Evolutionary conservation across 2,329 filamentous ascomycete genomes (phyloP).

Genomic region (Coleophoma eucalyptorum): DNA sequence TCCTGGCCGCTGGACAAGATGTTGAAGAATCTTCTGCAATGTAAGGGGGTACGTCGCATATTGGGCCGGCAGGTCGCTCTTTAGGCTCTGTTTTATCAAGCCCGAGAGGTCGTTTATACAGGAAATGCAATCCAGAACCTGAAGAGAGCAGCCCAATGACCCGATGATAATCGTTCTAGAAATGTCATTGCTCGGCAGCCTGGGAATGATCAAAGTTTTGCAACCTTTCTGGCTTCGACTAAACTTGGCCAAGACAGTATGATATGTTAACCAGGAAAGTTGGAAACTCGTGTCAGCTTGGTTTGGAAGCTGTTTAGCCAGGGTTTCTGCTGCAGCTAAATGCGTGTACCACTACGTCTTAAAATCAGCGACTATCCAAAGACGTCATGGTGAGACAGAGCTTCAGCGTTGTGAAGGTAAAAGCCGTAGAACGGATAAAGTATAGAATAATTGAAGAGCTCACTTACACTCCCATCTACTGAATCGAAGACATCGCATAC

Average conservation of each 20-base stretch:
- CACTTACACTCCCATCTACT: slow-evolving; percentile 29
- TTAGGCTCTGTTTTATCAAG: slow-evolving; percentile 6
- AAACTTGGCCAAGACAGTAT: slow-evolving; percentile 41
- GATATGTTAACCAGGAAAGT: slow-evolving; percentile 43
- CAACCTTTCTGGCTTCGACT: slow-evolving; percentile 28
- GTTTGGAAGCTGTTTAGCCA: slow-evolving; percentile 2
- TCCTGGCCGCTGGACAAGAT: slow-evolving; percentile 17
- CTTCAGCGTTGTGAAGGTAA: no score
- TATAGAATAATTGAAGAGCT: no score
- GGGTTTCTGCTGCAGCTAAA: slow-evolving; percentile 30
- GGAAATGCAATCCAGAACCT: slow-evolving; percentile 40
- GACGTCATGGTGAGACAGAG: no score
- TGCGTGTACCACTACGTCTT: slow-evolving; percentile 37
- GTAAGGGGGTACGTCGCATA: slow-evolving; percentile 11
- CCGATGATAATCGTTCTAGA: slow-evolving; percentile 32
- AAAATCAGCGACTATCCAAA: no score
- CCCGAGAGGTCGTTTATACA: slow-evolving; percentile 30
- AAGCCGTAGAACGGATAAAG: no score
- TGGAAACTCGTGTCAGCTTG: slow-evolving; percentile 31
- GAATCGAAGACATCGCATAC: slow-evolving; percentile 48
- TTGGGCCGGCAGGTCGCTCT: slow-evolving; percentile 7
- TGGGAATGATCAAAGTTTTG: no score
- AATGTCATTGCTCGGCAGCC: neutral
- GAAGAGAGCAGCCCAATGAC: slow-evolving; percentile 41
- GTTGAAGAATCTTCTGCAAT: slow-evolving; percentile 10